phyloP scores from a whole-genome alignment of 768 basidiomycete genomes.

The Leccinum subgranulosum region DNA sequence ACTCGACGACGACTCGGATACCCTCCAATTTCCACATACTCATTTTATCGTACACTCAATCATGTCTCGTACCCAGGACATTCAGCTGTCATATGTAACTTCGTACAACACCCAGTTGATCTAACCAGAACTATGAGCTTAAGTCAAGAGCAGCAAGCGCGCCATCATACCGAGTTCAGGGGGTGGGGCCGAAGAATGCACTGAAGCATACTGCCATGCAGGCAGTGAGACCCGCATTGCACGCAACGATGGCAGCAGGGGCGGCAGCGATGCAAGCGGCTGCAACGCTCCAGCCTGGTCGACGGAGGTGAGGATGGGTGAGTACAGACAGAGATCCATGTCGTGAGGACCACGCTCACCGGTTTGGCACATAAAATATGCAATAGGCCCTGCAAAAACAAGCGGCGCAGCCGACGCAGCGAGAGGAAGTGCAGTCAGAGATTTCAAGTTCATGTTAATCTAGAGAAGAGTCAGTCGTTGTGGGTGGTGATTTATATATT shows the following conservation, averaged over 20 bases:
- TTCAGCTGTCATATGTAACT: neutral
- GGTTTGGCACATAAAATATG: conserved; percentile 25
- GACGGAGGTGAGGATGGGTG: neutral
- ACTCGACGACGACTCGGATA: too few relatives aligned
- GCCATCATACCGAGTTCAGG: conserved; percentile 3
- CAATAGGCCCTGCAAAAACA: conserved; percentile 15
- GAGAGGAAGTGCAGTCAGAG: conserved; percentile 17
- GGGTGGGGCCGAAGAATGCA: conserved; percentile 22
- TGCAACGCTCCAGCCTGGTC: conserved; percentile 18
- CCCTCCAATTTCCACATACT: neutral
- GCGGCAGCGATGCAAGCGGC: conserved; percentile 19
- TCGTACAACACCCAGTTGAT: neutral
- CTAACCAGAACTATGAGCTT: neutral
- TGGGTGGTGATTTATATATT: neutral
- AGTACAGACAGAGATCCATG: neutral
- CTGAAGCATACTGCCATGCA: conserved; percentile 1
- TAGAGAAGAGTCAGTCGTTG: neutral
- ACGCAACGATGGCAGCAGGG: conserved; percentile 21
- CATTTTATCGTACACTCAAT: neutral
- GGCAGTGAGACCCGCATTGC: conserved; percentile 20
- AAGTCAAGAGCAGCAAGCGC: neutral
- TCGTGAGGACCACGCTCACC: neutral
- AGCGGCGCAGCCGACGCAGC: conserved; percentile 10
- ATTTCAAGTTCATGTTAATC: conserved; percentile 26
- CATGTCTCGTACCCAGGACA: neutral